Percentiles rank a stretch among this genome's conserved stretches.
phyloP scores from a whole-genome alignment of 108 stramenopile species.

The Schizochytrium sp. region DNA sequence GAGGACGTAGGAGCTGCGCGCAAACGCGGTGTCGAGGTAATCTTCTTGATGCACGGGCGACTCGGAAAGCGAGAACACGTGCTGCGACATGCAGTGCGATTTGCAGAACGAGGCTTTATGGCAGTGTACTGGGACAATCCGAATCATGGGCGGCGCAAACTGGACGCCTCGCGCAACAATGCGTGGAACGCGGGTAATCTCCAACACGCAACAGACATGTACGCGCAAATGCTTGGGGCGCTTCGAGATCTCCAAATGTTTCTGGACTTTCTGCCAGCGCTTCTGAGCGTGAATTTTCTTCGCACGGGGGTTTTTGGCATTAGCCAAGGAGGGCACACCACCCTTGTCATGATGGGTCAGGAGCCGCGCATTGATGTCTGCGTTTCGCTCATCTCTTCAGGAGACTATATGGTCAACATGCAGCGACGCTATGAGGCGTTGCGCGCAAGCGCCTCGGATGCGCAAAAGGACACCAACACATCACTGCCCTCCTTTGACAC shows the following conservation, averaged over 20 bases:
- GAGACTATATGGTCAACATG: not conserved
- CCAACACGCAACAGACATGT: not conserved
- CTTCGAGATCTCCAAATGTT: not conserved
- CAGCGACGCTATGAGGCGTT: not conserved
- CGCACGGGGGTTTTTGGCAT: not conserved
- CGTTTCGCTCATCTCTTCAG: not conserved
- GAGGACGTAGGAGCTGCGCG: not conserved
- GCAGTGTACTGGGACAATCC: not conserved
- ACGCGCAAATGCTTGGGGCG: not conserved
- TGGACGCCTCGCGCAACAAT: not conserved
- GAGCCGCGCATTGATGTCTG: slow-evolving; percentile 5
- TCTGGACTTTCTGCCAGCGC: not conserved
- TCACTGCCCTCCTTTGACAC: not conserved
- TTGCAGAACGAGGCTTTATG: not conserved
- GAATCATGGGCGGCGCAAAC: not conserved
- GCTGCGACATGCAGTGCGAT: not conserved
- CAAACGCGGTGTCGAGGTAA: not conserved
- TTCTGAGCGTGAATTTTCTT: not conserved
- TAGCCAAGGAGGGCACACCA: not conserved
- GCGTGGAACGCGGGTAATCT: not conserved
- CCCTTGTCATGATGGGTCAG: not conserved
- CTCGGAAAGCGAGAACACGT: not conserved
- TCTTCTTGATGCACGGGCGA: not conserved
- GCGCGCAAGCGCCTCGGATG: not conserved
- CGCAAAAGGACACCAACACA: not conserved